phyloP scores from a whole-genome alignment of 202 grass and related monocot genomes.

The Miscanthus sacchariflorus region DNA sequence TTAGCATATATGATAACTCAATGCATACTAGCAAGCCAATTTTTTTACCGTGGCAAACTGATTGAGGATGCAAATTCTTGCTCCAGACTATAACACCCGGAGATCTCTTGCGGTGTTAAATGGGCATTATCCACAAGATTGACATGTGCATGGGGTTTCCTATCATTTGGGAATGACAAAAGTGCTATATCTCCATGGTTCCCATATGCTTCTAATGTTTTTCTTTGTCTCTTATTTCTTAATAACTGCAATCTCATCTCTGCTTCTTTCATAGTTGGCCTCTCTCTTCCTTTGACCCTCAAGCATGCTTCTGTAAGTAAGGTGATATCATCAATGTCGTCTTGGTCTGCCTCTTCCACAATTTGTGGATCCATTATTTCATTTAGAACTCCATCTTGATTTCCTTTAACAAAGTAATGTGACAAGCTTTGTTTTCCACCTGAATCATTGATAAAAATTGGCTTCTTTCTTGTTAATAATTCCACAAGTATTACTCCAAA shows the following conservation, averaged over 20 bases:
- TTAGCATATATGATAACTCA: too few species aligned
- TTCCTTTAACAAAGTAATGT: conserved; percentile 40
- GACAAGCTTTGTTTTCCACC: conserved; percentile 49
- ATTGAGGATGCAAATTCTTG: conserved; percentile 44
- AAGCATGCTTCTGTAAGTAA: conserved; percentile 49
- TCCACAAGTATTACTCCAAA: conserved; percentile 60
- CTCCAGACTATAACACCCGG: conserved; percentile 45
- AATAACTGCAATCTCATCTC: conserved; percentile 43
- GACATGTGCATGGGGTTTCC: background rate
- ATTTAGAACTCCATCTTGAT: background rate
- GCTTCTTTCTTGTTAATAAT: conserved; percentile 53
- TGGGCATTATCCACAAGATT: background rate
- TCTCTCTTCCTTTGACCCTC: conserved; percentile 51
- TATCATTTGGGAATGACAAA: background rate
- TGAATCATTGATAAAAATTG: conserved; percentile 41
- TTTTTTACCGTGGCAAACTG: conserved; percentile 38
- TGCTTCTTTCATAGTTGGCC: conserved; percentile 47
- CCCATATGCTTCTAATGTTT: background rate
- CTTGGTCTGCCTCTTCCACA: conserved; percentile 36
- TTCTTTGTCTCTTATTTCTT: conserved; percentile 21
- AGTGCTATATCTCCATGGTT: background rate
- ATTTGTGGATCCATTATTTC: conserved; percentile 52
- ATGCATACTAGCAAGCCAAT: too few species aligned
- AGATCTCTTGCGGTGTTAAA: background rate
- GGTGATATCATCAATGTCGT: conserved; percentile 50